Percentiles rank a stretch among this genome's conserved stretches.
Evolutionary conservation across 1,284 basidiomycete species (phyloP).

Genomic region (Tranzscheliella williamsii): DNA sequence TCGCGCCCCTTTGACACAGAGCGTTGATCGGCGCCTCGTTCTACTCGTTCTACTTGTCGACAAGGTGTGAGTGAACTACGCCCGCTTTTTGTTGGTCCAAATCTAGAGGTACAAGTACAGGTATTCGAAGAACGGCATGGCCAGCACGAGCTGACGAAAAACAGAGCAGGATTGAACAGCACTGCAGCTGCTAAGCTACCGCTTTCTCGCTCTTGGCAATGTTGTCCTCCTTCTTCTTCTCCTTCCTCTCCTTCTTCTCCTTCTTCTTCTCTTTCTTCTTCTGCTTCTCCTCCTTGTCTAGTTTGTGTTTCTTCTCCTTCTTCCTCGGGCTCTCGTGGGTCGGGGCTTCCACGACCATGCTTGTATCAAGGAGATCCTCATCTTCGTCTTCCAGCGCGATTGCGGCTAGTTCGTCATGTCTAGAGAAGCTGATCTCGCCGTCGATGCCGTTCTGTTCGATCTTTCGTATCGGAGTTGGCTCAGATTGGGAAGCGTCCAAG

Average conservation of each 20-base stretch:
- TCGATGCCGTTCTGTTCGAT: neutral
- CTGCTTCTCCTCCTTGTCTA: conserved; percentile 5
- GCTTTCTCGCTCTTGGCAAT: neutral
- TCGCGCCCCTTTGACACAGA: no score
- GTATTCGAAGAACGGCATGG: no score
- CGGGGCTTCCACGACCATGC: no score
- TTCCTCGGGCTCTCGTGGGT: neutral
- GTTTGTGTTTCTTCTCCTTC: conserved; percentile 4
- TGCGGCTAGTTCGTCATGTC: neutral
- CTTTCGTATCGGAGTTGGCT: neutral
- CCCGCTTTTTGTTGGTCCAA: no score
- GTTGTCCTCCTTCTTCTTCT: conserved; percentile 8
- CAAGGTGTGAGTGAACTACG: no score
- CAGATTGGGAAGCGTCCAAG: neutral
- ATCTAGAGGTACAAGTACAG: no score
- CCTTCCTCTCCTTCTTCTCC: conserved; percentile 13
- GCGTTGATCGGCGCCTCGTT: no score
- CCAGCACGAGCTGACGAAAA: neutral
- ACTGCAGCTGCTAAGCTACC: no score
- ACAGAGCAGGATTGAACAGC: neutral
- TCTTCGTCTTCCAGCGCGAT: no score
- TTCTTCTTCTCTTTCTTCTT: conserved; percentile 18
- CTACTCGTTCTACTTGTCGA: no score
- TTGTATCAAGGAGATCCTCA: no score
- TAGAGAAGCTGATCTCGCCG: neutral